phyloP scores from a whole-genome alignment of 75 land plant species.

The Selaginella tamariscina region DNA sequence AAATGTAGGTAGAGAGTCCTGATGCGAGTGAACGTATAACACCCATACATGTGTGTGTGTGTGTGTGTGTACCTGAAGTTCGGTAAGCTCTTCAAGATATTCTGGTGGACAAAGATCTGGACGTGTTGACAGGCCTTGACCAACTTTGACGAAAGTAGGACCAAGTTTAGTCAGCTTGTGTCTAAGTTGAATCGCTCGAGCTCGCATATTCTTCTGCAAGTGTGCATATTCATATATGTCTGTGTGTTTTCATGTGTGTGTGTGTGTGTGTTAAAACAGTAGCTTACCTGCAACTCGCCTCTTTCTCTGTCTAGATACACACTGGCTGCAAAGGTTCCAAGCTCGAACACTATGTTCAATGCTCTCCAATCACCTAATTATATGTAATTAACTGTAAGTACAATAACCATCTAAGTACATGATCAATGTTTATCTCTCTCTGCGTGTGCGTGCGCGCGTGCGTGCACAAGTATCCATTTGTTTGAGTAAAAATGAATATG shows the following conservation, averaged over 20 bases:
- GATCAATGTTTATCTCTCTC: too few species aligned
- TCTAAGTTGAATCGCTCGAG: constrained; percentile 56
- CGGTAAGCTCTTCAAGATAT: constrained; percentile 80
- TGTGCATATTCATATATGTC: too few species aligned
- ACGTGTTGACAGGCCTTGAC: constrained; percentile 90
- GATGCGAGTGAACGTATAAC: constrained; percentile 2
- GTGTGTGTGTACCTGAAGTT: constrained; percentile 46
- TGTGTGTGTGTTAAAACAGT: too few species aligned
- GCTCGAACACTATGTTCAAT: constrained; percentile 38
- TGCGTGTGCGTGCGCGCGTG: background rate
- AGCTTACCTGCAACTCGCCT: constrained; percentile 42
- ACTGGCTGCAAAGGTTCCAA: constrained; percentile 56
- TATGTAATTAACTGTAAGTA: constrained; percentile 1
- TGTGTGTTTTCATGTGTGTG: too few species aligned
- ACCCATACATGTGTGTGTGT: background rate
- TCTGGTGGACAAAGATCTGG: constrained; percentile 95
- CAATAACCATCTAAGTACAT: too few species aligned
- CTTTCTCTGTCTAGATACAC: constrained; percentile 43
- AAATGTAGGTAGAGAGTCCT: constrained; percentile 97
- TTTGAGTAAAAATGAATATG: background rate
- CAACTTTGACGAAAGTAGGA: constrained; percentile 95
- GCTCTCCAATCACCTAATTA: constrained; percentile 60
- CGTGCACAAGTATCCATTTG: background rate
- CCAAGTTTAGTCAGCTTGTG: constrained; percentile 58
- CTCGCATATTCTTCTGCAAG: constrained; percentile 43